Conservation (phyloP, 345 rosid species). For the Arabidopsis arenosa region DNA sequence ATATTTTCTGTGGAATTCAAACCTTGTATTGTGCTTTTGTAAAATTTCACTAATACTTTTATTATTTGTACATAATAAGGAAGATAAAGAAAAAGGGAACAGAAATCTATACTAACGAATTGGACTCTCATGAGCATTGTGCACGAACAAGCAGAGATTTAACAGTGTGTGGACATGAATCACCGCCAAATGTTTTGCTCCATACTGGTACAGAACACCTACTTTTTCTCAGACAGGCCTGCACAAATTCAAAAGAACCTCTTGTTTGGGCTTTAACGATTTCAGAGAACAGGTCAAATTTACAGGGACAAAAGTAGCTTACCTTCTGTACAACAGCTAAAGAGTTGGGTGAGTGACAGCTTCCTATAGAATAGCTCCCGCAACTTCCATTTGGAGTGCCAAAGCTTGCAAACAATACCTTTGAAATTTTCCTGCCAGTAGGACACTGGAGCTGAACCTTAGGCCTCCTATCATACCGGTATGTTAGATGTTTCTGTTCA, state of each 20-base stretch:
- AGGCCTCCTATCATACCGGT: slow-evolving; percentile 38
- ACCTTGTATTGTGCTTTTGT: slow-evolving; percentile 30
- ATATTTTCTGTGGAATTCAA: neutral
- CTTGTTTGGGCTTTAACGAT: slow-evolving; percentile 8
- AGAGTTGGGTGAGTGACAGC: slow-evolving; percentile 57
- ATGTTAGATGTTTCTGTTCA: slow-evolving; percentile 20
- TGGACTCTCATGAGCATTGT: slow-evolving; percentile 50
- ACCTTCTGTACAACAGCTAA: slow-evolving; percentile 55
- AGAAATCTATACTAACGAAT: slow-evolving; percentile 11
- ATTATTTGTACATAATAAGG: slow-evolving; percentile 8
- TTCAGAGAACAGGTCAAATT: neutral
- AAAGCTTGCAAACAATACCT: slow-evolving; percentile 58
- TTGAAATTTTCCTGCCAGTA: slow-evolving; percentile 47
- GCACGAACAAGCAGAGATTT: slow-evolving; percentile 66
- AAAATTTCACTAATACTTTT: slow-evolving; percentile 31
- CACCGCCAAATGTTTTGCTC: slow-evolving; percentile 49
- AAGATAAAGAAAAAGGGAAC: neutral
- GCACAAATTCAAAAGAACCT: slow-evolving; percentile 16
- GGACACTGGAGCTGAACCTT: slow-evolving; percentile 51
- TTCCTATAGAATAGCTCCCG: slow-evolving; percentile 50
- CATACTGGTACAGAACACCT: slow-evolving; percentile 55
- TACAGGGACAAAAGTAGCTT: slow-evolving; percentile 21
- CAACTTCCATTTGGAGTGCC: slow-evolving; percentile 63
- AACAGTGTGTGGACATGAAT: slow-evolving; percentile 57
- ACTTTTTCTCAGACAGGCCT: slow-evolving; percentile 64